A percentile compares a stretch with the other conserved stretches of the same genome.
phyloP scores from a whole-genome alignment of 352 stramenopile genomes.

The Phytophthora vignae region DNA sequence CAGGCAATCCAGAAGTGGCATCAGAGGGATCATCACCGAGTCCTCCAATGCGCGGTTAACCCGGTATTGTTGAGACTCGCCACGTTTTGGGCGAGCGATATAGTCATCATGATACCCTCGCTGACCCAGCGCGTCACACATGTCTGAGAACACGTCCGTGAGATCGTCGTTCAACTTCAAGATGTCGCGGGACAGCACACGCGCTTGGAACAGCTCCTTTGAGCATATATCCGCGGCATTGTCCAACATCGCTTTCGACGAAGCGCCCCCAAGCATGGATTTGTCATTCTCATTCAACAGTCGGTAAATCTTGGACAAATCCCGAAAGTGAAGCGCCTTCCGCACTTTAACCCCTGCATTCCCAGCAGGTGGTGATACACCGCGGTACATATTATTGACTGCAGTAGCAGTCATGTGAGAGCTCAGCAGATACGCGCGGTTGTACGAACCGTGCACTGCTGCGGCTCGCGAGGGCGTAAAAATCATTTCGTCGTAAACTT shows the following conservation, averaged over 20 bases:
- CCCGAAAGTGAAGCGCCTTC: slow-evolving; percentile 22
- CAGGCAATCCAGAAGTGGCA: slow-evolving; percentile 42
- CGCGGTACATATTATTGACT: slow-evolving; percentile 34
- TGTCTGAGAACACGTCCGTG: slow-evolving; percentile 30
- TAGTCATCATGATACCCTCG: slow-evolving; percentile 27
- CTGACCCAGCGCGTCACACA: slow-evolving; percentile 20
- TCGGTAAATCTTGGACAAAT: slow-evolving; percentile 34
- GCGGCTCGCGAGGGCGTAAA: slow-evolving; percentile 42
- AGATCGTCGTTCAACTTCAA: slow-evolving; percentile 41
- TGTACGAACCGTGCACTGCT: slow-evolving; percentile 30
- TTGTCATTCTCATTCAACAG: slow-evolving; percentile 32
- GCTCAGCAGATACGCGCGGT: slow-evolving; percentile 36
- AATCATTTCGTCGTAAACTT: slow-evolving; percentile 33
- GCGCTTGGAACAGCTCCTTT: slow-evolving; percentile 28
- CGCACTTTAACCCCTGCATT: slow-evolving; percentile 30
- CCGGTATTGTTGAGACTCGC: slow-evolving; percentile 26
- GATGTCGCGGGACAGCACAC: slow-evolving; percentile 42
- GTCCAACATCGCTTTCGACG: slow-evolving; percentile 19
- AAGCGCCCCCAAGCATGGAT: slow-evolving; percentile 12
- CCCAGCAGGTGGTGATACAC: neutral
- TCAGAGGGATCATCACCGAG: slow-evolving; percentile 34
- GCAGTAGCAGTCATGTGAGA: slow-evolving; percentile 30
- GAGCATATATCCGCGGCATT: slow-evolving; percentile 21
- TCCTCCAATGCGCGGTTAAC: slow-evolving; percentile 31
- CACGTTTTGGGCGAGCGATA: slow-evolving; percentile 7